These are phyloP conservation scores for Mycena haematopus DNA, from an alignment of 768 basidiomycete genomes.

Conservation along the genomic window DNA sequence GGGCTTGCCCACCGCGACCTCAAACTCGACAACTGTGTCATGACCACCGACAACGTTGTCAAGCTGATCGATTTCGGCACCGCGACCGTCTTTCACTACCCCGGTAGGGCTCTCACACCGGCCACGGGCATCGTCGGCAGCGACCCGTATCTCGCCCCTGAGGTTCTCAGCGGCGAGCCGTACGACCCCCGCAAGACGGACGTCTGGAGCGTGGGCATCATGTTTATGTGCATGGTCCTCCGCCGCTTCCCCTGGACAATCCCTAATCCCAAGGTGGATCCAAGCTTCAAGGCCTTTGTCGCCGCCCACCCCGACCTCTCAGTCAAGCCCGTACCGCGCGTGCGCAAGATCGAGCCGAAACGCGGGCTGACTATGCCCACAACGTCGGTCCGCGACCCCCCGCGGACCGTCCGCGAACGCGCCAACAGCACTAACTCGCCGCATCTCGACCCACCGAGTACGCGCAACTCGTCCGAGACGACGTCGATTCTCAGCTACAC, in stretches of 20 bases:
- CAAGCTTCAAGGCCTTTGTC: constrained; percentile 90
- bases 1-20: constrained; percentile 98
- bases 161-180: constrained; percentile 78
- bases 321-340: constrained; percentile 51
- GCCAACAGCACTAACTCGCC: constrained; percentile 42
- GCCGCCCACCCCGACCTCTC: constrained; percentile 90
- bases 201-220: constrained; percentile 98
- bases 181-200: constrained; percentile 99
- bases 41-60: constrained; percentile 93
- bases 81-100: constrained; percentile 99
- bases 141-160: constrained; percentile 98
- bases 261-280: constrained; percentile 92
- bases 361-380: constrained; percentile 47
- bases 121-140: constrained; percentile 95
- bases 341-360: constrained; percentile 30
- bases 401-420: constrained; percentile 39
- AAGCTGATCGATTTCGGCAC: constrained; percentile 99
- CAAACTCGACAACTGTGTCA: constrained; percentile 99
- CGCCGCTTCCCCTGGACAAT: constrained; percentile 99
- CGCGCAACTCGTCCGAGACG: constrained; percentile 49
- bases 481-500: constrained; percentile 52
- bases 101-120: constrained; percentile 80
- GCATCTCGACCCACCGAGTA: constrained; percentile 42
- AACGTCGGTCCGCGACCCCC: constrained; percentile 32
- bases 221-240: constrained; percentile 99